A percentile compares a stretch with the other conserved stretches of the same genome.
These are phyloP conservation scores for Ottelia alismoides DNA, from an alignment of 106 monocot genomes.

Conservation along the genomic window DNA sequence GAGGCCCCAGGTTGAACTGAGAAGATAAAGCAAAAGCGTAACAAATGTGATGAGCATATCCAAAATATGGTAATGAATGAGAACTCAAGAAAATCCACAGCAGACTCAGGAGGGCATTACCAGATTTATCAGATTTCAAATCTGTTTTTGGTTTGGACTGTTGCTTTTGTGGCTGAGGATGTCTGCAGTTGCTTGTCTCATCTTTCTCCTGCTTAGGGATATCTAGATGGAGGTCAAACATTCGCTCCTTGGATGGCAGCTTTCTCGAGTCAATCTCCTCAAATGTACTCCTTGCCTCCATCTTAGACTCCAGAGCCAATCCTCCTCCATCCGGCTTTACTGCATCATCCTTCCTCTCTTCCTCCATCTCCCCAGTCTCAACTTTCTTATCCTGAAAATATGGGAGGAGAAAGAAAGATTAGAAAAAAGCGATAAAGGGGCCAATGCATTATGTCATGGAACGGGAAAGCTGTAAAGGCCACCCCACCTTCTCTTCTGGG, in stretches of 20 bases:
- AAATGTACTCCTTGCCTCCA: slow-evolving; percentile 10
- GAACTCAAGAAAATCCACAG: slow-evolving; percentile 19
- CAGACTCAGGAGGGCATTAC: no score
- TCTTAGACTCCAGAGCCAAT: slow-evolving; percentile 10
- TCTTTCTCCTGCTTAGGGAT: slow-evolving; percentile 46
- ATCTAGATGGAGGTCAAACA: slow-evolving; percentile 51
- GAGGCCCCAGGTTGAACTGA: slow-evolving; percentile 25
- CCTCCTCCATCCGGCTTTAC: slow-evolving; percentile 12
- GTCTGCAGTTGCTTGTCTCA: slow-evolving; percentile 24
- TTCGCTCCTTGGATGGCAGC: slow-evolving; percentile 20
- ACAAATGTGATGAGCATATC: background rate
- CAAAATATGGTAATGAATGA: slow-evolving; percentile 1
- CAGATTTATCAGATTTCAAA: no score
- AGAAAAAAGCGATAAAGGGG: background rate
- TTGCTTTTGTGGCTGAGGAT: slow-evolving; percentile 20
- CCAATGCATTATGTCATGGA: background rate
- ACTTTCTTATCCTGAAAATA: slow-evolving; percentile 16
- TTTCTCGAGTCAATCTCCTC: slow-evolving; percentile 18
- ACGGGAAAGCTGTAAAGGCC: background rate
- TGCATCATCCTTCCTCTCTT: slow-evolving; percentile 17
- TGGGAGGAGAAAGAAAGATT: slow-evolving; percentile 1
- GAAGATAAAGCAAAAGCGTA: background rate
- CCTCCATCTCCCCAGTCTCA: slow-evolving; percentile 20
- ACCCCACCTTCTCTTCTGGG: slow-evolving; percentile 45
- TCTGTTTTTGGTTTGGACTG: slow-evolving; percentile 39